A percentile compares a stretch with the other conserved stretches of the same genome.
Evolutionary conservation across 2,329 filamentous ascomycete genomes (phyloP).

Genomic region (Fusarium chuoi): DNA sequence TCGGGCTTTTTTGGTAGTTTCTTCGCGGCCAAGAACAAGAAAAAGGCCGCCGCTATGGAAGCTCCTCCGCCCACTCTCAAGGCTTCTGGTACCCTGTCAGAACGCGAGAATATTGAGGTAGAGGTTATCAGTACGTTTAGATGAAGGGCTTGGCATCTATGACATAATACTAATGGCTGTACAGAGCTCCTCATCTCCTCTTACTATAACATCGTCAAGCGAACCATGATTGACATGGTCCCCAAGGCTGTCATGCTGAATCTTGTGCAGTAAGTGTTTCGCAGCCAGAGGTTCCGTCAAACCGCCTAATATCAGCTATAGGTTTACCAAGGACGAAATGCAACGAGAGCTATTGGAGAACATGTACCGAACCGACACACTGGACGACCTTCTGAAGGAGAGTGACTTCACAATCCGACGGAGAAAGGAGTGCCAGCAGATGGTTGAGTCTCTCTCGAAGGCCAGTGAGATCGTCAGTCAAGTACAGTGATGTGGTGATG

Average conservation of each 20-base stretch:
- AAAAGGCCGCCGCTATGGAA: conserved; percentile 99
- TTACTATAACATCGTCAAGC: conserved; percentile 97
- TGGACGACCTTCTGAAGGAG: conserved; percentile 96
- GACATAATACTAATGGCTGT: conserved; percentile 19
- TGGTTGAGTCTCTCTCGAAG: conserved; percentile 92
- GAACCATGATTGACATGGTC: conserved; percentile 99
- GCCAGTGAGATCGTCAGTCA: conserved; percentile 96
- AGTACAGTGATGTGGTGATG: conserved; percentile 62
- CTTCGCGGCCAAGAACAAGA: conserved; percentile 99
- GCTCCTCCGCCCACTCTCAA: conserved; percentile 91
- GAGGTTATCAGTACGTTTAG: conserved; percentile 90
- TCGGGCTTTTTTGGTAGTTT: conserved; percentile 97
- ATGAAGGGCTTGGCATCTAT: neutral
- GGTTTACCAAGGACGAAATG: conserved; percentile 98
- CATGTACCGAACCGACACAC: conserved; percentile 91
- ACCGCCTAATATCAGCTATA: conserved; percentile 52
- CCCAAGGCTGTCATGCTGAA: conserved; percentile 99
- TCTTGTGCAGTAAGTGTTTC: conserved; percentile 82
- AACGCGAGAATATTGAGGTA: conserved; percentile 94
- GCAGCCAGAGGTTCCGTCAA: neutral
- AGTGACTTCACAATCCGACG: conserved; percentile 95
- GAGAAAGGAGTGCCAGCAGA: conserved; percentile 98
- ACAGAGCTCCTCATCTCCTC: conserved; percentile 92
- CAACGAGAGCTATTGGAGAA: conserved; percentile 95
- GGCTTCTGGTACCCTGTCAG: conserved; percentile 90